Evolutionary conservation across 148 eudicot species (phyloP), one percentile per base, ranked within the genome.

Genomic region (Persicaria tinctoria): DNA sequence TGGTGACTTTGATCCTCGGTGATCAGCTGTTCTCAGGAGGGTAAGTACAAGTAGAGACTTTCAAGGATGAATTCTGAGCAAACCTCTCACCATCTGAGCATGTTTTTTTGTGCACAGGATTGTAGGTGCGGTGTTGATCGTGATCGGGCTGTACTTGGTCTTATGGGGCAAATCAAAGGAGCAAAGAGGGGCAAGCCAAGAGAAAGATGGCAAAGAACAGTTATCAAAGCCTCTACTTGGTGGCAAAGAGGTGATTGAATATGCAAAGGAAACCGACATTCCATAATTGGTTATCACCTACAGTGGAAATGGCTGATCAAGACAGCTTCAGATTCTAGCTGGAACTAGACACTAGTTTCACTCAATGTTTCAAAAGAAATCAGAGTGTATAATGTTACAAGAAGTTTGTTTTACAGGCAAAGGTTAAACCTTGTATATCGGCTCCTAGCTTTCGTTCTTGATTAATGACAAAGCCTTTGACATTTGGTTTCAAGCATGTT

Each of bases 141-240:
- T 85, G 72, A 38, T 86, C 14, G 97, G 97, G 3, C 89, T 89
- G 5, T 91, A 91, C 87, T 75, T 84, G 54, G 97, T 88, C 6
- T 66, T 89, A 74, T 89, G 97, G 97, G 97, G 97, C 54, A 91
- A 91, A 84, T 78, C 85, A 56, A 83, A 72, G 27, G 97, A 91
- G 72, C 71, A 73, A 41, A 86, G 73, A 73, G 51, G 38, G 18
- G 81, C 73, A 79, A 77, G 46, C 49, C 78, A 80, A 74, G 87
- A 80, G 27, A 68, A 78, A 23, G 87, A 83, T 46, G 81, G 69
- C 11, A 16, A 47, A 47, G 55, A 79, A 23, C 80, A 80, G 56
- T 73, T 89, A 77, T 85, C 84, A 53, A 89, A 83, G 76, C 90
- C 79, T 83, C 90, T 91, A 44, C 81, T 91, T 51, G 82, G 77